A percentile compares a stretch with the other conserved stretches of the same genome.
Evolutionary conservation across 768 basidiomycete genomes (phyloP).

Genomic region (Cystoderma amianthinum): DNA sequence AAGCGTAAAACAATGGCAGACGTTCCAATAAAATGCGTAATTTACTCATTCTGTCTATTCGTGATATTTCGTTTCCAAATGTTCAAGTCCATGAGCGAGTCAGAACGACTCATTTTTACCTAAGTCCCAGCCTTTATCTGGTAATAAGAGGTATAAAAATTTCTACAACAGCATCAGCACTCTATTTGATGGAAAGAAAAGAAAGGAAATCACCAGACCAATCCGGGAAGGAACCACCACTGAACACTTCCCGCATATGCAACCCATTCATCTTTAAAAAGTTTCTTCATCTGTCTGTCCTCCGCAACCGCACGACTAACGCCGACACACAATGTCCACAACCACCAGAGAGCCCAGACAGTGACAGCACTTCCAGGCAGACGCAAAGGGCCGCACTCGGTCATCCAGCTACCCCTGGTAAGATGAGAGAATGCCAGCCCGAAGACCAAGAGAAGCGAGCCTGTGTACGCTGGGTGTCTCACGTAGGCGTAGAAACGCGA

Average conservation of each 20-base stretch:
- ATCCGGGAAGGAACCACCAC: conserved; percentile 44
- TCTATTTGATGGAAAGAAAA: neutral
- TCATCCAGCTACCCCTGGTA: conserved; percentile 38
- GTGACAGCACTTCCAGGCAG: conserved; percentile 13
- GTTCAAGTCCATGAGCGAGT: too few relatives aligned
- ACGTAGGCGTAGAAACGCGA: conserved; percentile 43
- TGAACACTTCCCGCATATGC: conserved; percentile 34
- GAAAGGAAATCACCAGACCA: conserved; percentile 8
- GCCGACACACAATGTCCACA: conserved; percentile 40
- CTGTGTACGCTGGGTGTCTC: conserved; percentile 50
- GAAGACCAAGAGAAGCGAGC: conserved; percentile 40
- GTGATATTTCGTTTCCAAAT: too few relatives aligned
- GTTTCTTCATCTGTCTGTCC: conserved; percentile 38
- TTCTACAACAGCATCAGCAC: too few relatives aligned
- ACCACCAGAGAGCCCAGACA: conserved; percentile 38
- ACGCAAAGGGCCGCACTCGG: conserved; percentile 31
- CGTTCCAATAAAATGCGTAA: too few relatives aligned
- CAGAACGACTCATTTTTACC: too few relatives aligned
- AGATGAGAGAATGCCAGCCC: conserved; percentile 40
- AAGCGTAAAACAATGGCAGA: too few relatives aligned
- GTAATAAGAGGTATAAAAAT: too few relatives aligned
- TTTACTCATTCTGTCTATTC: too few relatives aligned
- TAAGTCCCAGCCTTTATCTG: too few relatives aligned
- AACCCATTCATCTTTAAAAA: conserved; percentile 42
- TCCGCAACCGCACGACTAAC: conserved; percentile 44